A percentile compares a stretch with the other conserved stretches of the same genome.
Evolutionary conservation across 2,329 filamentous ascomycete genomes (phyloP).

Genomic region (Talaromyces marneffei): DNA sequence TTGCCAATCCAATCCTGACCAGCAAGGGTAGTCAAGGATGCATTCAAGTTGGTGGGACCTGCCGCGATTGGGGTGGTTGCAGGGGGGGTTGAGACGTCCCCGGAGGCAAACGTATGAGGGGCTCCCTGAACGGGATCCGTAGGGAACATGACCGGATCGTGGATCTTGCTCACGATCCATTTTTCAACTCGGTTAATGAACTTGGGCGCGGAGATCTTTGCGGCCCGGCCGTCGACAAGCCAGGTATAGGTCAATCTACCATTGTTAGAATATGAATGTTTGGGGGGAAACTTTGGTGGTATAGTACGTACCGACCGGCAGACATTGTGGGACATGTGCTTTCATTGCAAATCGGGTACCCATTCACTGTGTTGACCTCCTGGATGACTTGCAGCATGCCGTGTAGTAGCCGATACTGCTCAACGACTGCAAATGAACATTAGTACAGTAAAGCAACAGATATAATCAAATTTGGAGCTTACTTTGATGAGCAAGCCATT

Average conservation of each 20-base stretch:
- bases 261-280: neutral
- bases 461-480: slow-evolving; percentile 26
- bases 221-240: slow-evolving; percentile 82
- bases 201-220: slow-evolving; percentile 85
- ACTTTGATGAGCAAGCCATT: slow-evolving; percentile 97
- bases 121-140: slow-evolving; percentile 67
- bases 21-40: slow-evolving; percentile 30
- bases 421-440: slow-evolving; percentile 61
- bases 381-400: slow-evolving; percentile 86
- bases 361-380: slow-evolving; percentile 71
- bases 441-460: neutral
- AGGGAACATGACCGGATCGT: slow-evolving; percentile 83
- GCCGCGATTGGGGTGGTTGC: slow-evolving; percentile 48
- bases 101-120: slow-evolving; percentile 50
- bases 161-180: slow-evolving; percentile 95
- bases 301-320: slow-evolving; percentile 70
- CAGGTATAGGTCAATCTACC: slow-evolving; percentile 90
- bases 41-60: slow-evolving; percentile 34
- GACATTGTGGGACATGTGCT: slow-evolving; percentile 86
- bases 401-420: slow-evolving; percentile 84
- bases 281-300: slow-evolving; percentile 13
- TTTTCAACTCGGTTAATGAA: slow-evolving; percentile 95
- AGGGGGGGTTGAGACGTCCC: slow-evolving; percentile 47
- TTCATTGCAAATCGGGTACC: slow-evolving; percentile 74
- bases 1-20: slow-evolving; percentile 80